These are phyloP conservation scores for Fusarium sp. DNA, from an alignment of 2,329 filamentous ascomycete genomes.

Conservation along the genomic window DNA sequence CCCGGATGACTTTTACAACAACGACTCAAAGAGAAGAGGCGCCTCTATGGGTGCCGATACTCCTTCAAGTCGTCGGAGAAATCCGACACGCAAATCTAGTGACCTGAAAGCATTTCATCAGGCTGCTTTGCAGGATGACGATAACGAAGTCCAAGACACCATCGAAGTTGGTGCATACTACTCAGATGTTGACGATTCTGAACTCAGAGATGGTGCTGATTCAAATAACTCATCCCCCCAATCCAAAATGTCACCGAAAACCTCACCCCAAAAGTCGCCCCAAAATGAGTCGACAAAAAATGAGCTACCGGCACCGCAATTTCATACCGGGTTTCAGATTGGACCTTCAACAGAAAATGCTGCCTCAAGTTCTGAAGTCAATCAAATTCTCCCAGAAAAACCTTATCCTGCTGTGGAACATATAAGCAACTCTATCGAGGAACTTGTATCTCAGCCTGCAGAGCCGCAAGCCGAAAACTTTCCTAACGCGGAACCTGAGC, in stretches of 20 bases:
- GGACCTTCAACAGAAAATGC: constrained; percentile 9
- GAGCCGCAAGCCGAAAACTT: constrained; percentile 33
- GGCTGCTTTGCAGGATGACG: constrained; percentile 51
- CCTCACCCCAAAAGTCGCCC: constrained; percentile 22
- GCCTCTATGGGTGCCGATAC: constrained; percentile 53
- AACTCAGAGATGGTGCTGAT: constrained; percentile 41
- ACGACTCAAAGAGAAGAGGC: constrained; percentile 53
- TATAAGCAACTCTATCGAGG: constrained; percentile 30
- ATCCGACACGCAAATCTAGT: constrained; percentile 55
- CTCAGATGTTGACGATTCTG: constrained; percentile 51
- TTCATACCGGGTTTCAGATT: neutral
- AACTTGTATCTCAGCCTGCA: constrained; percentile 30
- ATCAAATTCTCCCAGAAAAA: constrained; percentile 15
- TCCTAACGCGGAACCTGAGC: constrained; percentile 39
- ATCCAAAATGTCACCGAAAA: constrained; percentile 40
- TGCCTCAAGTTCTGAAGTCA: constrained; percentile 11
- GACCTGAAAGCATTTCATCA: constrained; percentile 51
- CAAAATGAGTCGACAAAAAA: constrained; percentile 32
- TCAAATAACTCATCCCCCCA: constrained; percentile 49
- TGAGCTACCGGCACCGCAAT: constrained; percentile 23
- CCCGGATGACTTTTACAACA: constrained; percentile 48
- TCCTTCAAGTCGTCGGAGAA: constrained; percentile 55
- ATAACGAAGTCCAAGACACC: constrained; percentile 67
- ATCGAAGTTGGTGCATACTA: constrained; percentile 65
- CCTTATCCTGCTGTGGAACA: constrained; percentile 27